Evolutionary conservation across 768 basidiomycete genomes (phyloP), one percentile per base, ranked within the genome.

Genomic region (Psilocybe sp.): DNA sequence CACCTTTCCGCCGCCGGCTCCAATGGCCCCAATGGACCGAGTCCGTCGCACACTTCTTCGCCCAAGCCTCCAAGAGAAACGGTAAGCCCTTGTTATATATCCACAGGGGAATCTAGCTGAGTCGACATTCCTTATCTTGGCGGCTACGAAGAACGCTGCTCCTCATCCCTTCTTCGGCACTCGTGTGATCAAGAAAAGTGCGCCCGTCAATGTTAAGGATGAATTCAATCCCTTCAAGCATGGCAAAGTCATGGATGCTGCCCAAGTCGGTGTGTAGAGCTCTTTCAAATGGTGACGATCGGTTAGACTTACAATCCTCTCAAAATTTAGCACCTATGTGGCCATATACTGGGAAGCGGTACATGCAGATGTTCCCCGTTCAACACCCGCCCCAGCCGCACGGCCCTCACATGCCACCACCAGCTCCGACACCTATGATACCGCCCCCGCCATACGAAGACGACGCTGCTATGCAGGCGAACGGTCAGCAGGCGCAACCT

Each of bases 151-250:
- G 23, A 28, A 28, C 43, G 51, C 79, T 19, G 67, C 77, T 9
- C 82, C 84, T 31, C 91, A 97, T 62, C 87, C 92, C 14, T 98
- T 98, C 85, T 98, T 97, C 62, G 90, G 93, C 28, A 75, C 81
- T 28, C 85, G 87, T 33, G 65, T 74, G 15, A 80, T 84, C 65
- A 92, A 92, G 77, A 90, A 88, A 70, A 79, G 76, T 47, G 62
- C 78, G 3, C 76, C 81, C 18, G 87, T 95, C 33, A 87, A 92
- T 63, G 81, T 96, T 67, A 92, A 96, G 71, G 92, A 97, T 59
- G 96, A 98, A 64, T 99, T 99, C 65, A 97, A 95, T 66, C 94
- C 96, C 13, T 97, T 96, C 81, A 92, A 91, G 70, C 82, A 87
- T 60, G 80, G 81, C 62, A 91, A 91, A 65, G 84, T 93, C 20